Base-by-base conservation (phyloP, 1,139 yeast species). In the Hemisphaericaspora xylofermentans region DNA sequence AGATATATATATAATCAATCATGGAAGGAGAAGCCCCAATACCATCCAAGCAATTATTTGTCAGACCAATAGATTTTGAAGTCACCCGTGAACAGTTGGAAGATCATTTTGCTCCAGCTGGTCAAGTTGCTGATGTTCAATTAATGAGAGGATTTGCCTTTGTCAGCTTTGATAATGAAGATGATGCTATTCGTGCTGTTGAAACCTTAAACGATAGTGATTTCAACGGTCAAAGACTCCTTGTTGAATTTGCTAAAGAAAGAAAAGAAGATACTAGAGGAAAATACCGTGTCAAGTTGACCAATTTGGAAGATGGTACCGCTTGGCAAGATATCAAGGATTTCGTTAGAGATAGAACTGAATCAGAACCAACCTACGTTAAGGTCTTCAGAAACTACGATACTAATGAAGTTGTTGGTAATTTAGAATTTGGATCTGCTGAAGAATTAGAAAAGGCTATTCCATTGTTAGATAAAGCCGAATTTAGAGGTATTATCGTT, bases 311-410 rank as follows among this genome's bases (percentile, higher is more conserved):
- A 52, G 85, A 82, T 53, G 82, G 83, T 48, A 76, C 87, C 43
- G 83, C 88, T 41, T 85, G 94, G 94, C 93, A 85, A 73, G 91
- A 84, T 58, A 76, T 85, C 59, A 85, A 85, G 66, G 94, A 85
- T 66, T 80, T 82, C 56, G 85, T 84, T 50, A 72, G 88, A 62
- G 91, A 84, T 49, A 80, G 80, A 57, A 74, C 80, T 54, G 79
- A 76, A 50, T 64, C 75, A 53, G 77, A 80, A 47, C 86, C 89
- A 44, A 78, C 82, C 37, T 85, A 82, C 63, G 86, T 87, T 53
- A 81, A 83, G 64, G 88, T 84, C 43, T 78, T 74, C 66, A 76
- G 80, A 58, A 82, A 80, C 56, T 68, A 67, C 51, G 77, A 71
- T 39, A 51, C 66, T 45, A 82, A 82, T 54, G 86, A 82, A 58